Percentiles rank a stretch among this genome's conserved stretches.
Conservation (phyloP, 2,329 filamentous ascomycete genomes). For the Aspergillus niger region DNA sequence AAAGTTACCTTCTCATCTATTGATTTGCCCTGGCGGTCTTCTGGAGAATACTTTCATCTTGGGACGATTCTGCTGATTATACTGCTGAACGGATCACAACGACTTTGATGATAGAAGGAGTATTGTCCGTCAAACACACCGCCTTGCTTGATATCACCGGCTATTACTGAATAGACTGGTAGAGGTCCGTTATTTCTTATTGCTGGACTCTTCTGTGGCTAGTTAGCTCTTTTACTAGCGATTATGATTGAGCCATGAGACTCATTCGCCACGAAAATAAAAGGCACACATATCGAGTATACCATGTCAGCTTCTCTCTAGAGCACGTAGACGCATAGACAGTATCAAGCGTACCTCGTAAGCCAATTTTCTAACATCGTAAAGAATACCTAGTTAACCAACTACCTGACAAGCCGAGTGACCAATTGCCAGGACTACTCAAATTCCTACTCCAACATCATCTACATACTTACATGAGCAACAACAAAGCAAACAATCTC, state of each 20-base stretch:
- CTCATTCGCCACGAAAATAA: not conserved
- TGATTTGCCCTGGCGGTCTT: not conserved
- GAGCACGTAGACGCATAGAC: too few species aligned
- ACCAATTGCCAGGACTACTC: too few species aligned
- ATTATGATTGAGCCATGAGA: not conserved
- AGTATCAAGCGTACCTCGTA: too few species aligned
- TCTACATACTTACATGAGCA: too few species aligned
- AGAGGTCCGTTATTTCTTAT: not conserved
- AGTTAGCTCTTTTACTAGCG: not conserved
- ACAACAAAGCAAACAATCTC: too few species aligned
- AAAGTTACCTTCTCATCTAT: constrained; percentile 2
- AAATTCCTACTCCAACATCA: too few species aligned
- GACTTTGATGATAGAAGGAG: not conserved
- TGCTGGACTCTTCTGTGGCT: not conserved
- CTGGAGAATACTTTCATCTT: not conserved
- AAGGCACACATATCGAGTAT: not conserved
- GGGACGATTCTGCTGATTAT: not conserved
- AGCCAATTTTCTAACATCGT: too few species aligned
- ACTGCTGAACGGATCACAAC: not conserved
- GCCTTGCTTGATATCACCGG: not conserved
- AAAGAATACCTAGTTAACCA: too few species aligned
- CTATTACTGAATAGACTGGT: not conserved
- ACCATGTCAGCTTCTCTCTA: not conserved
- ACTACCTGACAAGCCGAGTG: too few species aligned
- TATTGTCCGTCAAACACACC: not conserved